These are phyloP conservation scores for Tardiomyces blankii DNA, from an alignment of 1,139 yeast genomes.

Conservation along the genomic window DNA sequence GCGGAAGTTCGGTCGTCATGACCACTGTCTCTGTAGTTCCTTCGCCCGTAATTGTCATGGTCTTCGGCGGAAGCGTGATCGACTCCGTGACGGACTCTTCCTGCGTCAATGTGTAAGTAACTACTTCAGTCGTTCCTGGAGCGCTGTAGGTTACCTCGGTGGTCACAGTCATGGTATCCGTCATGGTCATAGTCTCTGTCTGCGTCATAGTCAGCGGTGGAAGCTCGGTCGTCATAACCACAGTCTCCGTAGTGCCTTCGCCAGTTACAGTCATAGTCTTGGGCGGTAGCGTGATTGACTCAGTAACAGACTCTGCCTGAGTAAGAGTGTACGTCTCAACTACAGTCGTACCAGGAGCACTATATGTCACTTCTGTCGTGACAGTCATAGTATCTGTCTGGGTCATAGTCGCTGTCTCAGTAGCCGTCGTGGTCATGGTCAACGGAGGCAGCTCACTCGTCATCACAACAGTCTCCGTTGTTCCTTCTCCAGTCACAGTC, in stretches of 20 bases:
- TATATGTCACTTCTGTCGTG: background rate
- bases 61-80: background rate
- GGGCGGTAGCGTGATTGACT: background rate
- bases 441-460: slow-evolving; percentile 3
- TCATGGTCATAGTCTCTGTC: background rate
- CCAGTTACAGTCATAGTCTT: background rate
- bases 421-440: background rate
- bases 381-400: slow-evolving; percentile 2
- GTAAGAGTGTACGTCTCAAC: slow-evolving; percentile 1
- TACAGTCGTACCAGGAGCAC: background rate
- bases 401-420: background rate
- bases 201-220: background rate
- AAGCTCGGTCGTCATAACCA: too few species aligned
- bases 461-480: background rate
- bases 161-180: background rate
- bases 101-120: background rate
- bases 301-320: slow-evolving; percentile 1
- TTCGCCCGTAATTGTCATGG: slow-evolving; percentile 1
- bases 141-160: background rate
- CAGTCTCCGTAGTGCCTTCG: slow-evolving; percentile 1
- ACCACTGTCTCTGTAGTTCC: background rate
- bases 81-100: background rate
- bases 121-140: background rate
- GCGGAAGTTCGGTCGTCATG: slow-evolving; percentile 2
- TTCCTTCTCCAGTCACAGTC: slow-evolving; percentile 2